A percentile compares a stretch with the other conserved stretches of the same genome.
These are phyloP conservation scores for Dendrobium officinale DNA, from an alignment of 106 monocot genomes.

Conservation along the genomic window DNA sequence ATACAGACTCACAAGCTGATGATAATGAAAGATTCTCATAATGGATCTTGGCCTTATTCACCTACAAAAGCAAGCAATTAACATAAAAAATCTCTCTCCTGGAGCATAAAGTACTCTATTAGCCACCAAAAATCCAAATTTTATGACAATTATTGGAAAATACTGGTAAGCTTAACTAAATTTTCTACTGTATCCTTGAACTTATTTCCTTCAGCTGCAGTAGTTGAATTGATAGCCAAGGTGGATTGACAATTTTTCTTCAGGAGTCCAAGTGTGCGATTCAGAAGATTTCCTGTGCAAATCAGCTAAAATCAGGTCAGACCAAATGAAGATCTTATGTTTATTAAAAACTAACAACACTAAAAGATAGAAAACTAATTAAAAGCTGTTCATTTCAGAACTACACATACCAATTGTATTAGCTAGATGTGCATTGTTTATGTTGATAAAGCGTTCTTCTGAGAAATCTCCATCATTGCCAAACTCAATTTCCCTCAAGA, in stretches of 20 bases:
- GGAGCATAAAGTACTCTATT: background rate
- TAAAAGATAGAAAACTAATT: slow-evolving; percentile 2
- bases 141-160: background rate
- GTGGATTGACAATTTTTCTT: slow-evolving; percentile 90
- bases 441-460: slow-evolving; percentile 88
- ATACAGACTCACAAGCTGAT: slow-evolving; percentile 76
- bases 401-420: slow-evolving; percentile 76
- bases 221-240: slow-evolving; percentile 59
- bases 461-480: slow-evolving; percentile 97
- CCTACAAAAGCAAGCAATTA: slow-evolving; percentile 33
- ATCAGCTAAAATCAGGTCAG: slow-evolving; percentile 8
- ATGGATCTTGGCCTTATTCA: slow-evolving; percentile 53
- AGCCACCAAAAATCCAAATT: background rate
- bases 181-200: slow-evolving; percentile 64
- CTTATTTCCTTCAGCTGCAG: slow-evolving; percentile 57
- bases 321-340: background rate
- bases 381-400: background rate
- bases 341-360: background rate
- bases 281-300: slow-evolving; percentile 86
- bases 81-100: background rate
- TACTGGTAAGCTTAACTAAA: slow-evolving; percentile 37
- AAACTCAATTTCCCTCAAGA: slow-evolving; percentile 95
- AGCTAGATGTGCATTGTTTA: slow-evolving; percentile 93
- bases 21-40: slow-evolving; percentile 78
- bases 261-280: slow-evolving; percentile 87